Percentiles rank a stretch among this genome's conserved stretches.
Conservation (phyloP, 2,329 filamentous ascomycete species). For the Ceratocystis diversiconidia region DNA sequence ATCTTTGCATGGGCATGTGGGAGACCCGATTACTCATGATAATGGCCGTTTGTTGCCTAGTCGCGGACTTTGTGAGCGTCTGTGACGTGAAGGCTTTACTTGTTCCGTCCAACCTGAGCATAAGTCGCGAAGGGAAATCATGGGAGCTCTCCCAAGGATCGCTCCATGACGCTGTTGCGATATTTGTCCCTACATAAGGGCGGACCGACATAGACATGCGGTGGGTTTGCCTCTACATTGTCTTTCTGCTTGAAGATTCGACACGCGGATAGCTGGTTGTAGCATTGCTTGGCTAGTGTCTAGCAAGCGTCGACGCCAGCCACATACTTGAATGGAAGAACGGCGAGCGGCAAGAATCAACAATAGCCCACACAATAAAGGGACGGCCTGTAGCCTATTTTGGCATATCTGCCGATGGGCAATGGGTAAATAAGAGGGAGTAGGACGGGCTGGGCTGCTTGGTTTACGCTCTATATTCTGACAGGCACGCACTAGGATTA, state of each 20-base stretch:
- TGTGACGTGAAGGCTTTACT: neutral
- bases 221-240: neutral
- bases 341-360: neutral
- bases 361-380: neutral
- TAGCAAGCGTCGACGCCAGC: neutral
- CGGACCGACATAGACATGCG: neutral
- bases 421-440: neutral
- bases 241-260: neutral
- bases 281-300: neutral
- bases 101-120: neutral
- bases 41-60: neutral
- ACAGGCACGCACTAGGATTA: neutral
- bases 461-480: neutral
- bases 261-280: too few relatives aligned
- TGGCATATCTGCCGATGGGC: neutral
- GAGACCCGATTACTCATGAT: neutral
- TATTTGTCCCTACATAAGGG: neutral
- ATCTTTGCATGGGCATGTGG: neutral
- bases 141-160: neutral
- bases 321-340: neutral
- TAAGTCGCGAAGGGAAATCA: neutral
- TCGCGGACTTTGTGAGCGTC: neutral
- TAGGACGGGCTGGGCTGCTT: neutral
- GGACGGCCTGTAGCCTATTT: neutral
- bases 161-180: neutral